Conservation (phyloP, 2,329 filamentous ascomycete genomes). For the Pestalotiopsis sp. region DNA sequence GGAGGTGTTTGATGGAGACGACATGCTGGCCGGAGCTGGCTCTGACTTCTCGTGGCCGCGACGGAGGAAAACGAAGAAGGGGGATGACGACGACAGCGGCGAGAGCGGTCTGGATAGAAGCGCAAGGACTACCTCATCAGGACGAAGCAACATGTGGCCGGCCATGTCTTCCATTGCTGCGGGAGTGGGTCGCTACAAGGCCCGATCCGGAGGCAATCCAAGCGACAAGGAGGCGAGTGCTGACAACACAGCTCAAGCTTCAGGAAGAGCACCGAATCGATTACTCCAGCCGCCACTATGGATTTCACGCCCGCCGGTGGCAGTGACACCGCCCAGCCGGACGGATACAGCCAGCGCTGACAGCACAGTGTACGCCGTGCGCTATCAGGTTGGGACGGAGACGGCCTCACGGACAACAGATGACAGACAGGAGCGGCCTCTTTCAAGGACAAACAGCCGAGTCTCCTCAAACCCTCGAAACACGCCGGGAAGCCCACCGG, state of each 20-base stretch:
- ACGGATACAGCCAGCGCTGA: slow-evolving; percentile 66
- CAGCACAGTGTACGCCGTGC: slow-evolving; percentile 65
- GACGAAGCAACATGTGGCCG: slow-evolving; percentile 40
- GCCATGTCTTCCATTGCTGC: slow-evolving; percentile 40
- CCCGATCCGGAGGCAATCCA: slow-evolving; percentile 26
- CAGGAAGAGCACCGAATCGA: slow-evolving; percentile 25
- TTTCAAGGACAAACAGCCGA: slow-evolving; percentile 38
- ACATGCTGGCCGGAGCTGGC: slow-evolving; percentile 74
- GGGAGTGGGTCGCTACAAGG: slow-evolving; percentile 34
- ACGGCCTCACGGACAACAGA: slow-evolving; percentile 49
- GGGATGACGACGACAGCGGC: slow-evolving; percentile 30
- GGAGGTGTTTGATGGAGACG: slow-evolving; percentile 92
- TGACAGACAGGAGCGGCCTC: slow-evolving; percentile 30
- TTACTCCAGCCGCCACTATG: slow-evolving; percentile 54
- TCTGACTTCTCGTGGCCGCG: slow-evolving; percentile 52
- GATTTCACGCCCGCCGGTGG: slow-evolving; percentile 58
- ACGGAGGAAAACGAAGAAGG: slow-evolving; percentile 27
- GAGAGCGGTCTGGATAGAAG: slow-evolving; percentile 31
- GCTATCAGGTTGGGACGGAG: slow-evolving; percentile 62
- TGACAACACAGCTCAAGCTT: slow-evolving; percentile 21
- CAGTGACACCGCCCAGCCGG: slow-evolving; percentile 60
- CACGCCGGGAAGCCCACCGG: slow-evolving; percentile 15
- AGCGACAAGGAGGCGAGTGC: slow-evolving; percentile 17
- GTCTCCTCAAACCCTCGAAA: slow-evolving; percentile 26
- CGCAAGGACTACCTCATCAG: slow-evolving; percentile 20